These are phyloP conservation scores for Chloropicon primus DNA, from an alignment of 139 green algal species.

Conservation along the genomic window DNA sequence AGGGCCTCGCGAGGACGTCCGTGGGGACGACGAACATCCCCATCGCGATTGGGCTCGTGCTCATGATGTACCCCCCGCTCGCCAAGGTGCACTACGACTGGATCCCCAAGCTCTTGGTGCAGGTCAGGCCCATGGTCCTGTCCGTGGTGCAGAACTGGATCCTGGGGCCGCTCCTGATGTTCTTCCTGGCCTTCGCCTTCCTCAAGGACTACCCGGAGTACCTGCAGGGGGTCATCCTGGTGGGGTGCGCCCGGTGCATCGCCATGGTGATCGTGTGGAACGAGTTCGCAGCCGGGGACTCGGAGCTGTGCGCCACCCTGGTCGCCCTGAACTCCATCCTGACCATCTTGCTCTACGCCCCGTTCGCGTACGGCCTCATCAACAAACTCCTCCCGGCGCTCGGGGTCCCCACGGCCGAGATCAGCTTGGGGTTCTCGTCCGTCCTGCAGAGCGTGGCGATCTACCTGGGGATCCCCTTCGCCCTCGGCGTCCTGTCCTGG, in stretches of 20 bases:
- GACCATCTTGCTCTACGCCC: constrained; percentile 37
- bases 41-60: constrained; percentile 34
- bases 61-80: constrained; percentile 39
- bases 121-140: constrained; percentile 16
- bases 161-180: constrained; percentile 33
- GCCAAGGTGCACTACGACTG: constrained; percentile 35
- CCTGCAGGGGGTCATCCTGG: constrained; percentile 35
- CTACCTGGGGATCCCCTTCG: constrained; percentile 24
- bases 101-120: constrained; percentile 16
- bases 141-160: constrained; percentile 34
- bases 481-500: constrained; percentile 21
- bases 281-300: constrained; percentile 25
- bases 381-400: constrained; percentile 19
- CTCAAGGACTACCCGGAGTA: constrained; percentile 24
- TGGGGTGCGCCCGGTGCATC: constrained; percentile 35
- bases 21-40: constrained; percentile 11
- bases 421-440: constrained; percentile 20
- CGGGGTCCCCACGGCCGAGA: neutral
- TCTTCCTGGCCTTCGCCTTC: constrained; percentile 27
- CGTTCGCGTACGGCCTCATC: constrained; percentile 24
- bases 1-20: neutral
- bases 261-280: constrained; percentile 49
- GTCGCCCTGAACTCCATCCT: constrained; percentile 36
- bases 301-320: constrained; percentile 32
- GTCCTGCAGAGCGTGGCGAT: constrained; percentile 26